Percentiles rank a stretch among this genome's conserved stretches.
phyloP scores from a whole-genome alignment of 345 rosid species.

The Brassica incana region DNA sequence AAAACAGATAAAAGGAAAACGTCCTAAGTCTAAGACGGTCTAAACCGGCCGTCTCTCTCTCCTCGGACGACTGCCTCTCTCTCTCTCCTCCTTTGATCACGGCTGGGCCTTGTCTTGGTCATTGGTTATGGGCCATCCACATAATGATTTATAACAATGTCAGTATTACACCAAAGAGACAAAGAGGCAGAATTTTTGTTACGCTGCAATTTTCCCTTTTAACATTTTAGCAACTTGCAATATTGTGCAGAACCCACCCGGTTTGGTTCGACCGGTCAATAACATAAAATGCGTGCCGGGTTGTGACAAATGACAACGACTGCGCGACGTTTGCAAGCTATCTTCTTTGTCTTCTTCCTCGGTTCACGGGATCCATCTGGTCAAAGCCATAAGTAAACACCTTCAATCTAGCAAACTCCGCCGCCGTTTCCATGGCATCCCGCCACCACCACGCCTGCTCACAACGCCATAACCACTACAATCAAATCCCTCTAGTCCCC shows the following conservation, averaged over 20 bases:
- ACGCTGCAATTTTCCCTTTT: too few relatives aligned
- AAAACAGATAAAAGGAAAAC: too few relatives aligned
- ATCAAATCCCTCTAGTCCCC: slow-evolving; percentile 21
- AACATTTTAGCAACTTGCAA: too few relatives aligned
- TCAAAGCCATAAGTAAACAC: slow-evolving; percentile 20
- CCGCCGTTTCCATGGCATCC: slow-evolving; percentile 50
- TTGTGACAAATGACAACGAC: background rate
- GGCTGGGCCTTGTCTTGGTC: too few relatives aligned
- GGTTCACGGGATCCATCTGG: slow-evolving; percentile 14
- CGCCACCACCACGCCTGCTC: slow-evolving; percentile 43
- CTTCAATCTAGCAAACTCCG: slow-evolving; percentile 7
- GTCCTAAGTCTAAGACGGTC: too few relatives aligned
- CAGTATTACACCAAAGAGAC: too few relatives aligned
- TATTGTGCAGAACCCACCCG: background rate
- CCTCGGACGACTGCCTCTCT: too few relatives aligned
- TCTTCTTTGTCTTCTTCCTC: background rate
- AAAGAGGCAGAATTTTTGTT: too few relatives aligned
- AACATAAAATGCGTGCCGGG: slow-evolving; percentile 6
- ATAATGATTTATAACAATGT: too few relatives aligned
- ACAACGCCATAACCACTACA: slow-evolving; percentile 28
- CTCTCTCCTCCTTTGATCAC: too few relatives aligned
- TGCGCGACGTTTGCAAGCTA: slow-evolving; percentile 18
- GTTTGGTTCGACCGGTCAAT: slow-evolving; percentile 14
- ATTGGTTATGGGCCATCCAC: too few relatives aligned
- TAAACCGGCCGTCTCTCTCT: too few relatives aligned